Evolutionary conservation across 2,329 filamentous ascomycete genomes (phyloP), one percentile per base, ranked within the genome.

Genomic region (Aspergillus pseudoglaucus): DNA sequence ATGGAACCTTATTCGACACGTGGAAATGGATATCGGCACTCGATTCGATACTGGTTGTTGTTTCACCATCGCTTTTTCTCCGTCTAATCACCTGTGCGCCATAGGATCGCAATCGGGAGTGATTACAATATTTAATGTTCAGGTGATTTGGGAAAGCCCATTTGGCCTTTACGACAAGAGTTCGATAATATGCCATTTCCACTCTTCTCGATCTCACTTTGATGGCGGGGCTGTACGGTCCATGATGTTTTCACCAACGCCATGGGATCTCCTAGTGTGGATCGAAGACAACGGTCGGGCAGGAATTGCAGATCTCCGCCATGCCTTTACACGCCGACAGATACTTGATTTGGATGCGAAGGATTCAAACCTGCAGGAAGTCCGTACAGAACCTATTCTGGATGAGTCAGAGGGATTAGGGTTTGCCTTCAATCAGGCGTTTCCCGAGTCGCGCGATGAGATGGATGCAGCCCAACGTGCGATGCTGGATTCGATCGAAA

Each of bases 191-290:
- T 84, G 84, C 18, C 80, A 84, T 7, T 89, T 97, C 59, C 80
- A 80, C 49, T 90, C 90, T 14, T 90, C 90, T 0, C 77, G 88
- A 51, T 81, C 88, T 0, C 78, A 80, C 50, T 77, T 75, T n/a
- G 78, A 81, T 18, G 77, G 80, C 17, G 91, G 91, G 39, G 90
- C 91, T 27, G 83, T 97, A 46, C 81, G 93, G 52, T 88, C 90
- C 52, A 94, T 97, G 87, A 79, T 85, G 1, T 98, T 98, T 64
- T 90, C 88, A 4, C 90, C 91, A 0, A 87, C 87, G 1, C 88
- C 90, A 0, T 91, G 85, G 75, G 91, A 96, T 63, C 79, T 98
- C 15, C 74, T 98, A 37, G 87, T 94, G 6, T 97, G 93, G 90
- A 88, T 90, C 7, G 93, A 98, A 67, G 88, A 95, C 59, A 84